A percentile compares a stretch with the other conserved stretches of the same genome.
phyloP scores from a whole-genome alignment of 371 early-diverging fungal species.

The Apophysomyces ossiformis region DNA sequence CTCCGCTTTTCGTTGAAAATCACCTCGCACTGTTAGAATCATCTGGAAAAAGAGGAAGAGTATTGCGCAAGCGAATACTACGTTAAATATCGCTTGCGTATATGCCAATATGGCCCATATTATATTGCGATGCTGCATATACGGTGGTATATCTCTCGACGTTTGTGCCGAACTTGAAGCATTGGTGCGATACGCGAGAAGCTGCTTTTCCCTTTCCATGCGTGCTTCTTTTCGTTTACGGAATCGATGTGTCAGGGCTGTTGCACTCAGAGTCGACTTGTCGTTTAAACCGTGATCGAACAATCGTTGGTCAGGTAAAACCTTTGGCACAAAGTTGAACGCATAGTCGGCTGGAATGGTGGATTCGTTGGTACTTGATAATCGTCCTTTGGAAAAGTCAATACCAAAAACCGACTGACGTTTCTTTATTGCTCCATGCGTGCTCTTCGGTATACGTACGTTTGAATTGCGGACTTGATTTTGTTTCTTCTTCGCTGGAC shows the following conservation, averaged over 20 bases:
- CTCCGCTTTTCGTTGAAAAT: constrained; percentile 69
- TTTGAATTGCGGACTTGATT: not conserved
- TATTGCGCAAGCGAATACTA: constrained; percentile 53
- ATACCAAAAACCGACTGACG: not conserved
- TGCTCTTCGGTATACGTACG: not conserved
- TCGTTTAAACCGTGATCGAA: constrained; percentile 22
- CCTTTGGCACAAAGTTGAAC: constrained; percentile 30
- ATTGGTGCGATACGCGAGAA: not conserved
- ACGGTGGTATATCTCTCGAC: not conserved
- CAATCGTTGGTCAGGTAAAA: constrained; percentile 22
- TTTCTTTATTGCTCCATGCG: not conserved
- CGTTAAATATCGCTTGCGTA: constrained; percentile 65
- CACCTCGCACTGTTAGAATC: constrained; percentile 65
- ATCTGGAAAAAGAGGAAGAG: constrained; percentile 64
- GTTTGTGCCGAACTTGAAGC: not conserved
- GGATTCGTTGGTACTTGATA: not conserved
- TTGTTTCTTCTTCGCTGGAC: not conserved
- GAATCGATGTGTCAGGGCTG: constrained; percentile 20
- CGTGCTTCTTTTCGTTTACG: constrained; percentile 13
- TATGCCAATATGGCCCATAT: constrained; percentile 47
- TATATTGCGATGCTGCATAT: constrained; percentile 28
- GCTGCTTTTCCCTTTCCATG: not conserved
- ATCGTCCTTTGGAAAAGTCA: not conserved
- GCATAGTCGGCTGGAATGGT: constrained; percentile 15
- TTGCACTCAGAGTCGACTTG: constrained; percentile 1